Evolutionary conservation across 805 yeast genomes (phyloP).

Genomic region (Candida methanosorbosa): DNA sequence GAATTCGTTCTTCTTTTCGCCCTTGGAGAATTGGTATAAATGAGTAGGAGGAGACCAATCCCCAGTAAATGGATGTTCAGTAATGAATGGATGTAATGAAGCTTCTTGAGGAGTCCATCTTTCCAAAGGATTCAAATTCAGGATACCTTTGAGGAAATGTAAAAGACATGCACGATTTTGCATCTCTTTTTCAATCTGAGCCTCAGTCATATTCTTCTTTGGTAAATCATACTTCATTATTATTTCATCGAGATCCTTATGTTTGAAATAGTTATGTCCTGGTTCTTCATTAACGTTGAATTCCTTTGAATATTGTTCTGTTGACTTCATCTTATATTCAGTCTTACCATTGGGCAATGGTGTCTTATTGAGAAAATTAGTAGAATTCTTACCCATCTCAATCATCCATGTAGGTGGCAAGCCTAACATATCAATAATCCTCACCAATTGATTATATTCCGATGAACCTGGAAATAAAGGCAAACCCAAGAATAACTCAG

Average conservation of each 20-base stretch:
- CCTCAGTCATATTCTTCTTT: constrained; percentile 43
- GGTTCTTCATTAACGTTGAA: constrained; percentile 58
- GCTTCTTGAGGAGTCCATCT: constrained; percentile 98
- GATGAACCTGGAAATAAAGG: constrained; percentile 94
- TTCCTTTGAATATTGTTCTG: constrained; percentile 43
- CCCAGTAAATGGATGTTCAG: constrained; percentile 46
- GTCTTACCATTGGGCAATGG: constrained; percentile 12
- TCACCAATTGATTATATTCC: constrained; percentile 80
- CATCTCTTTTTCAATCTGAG: constrained; percentile 60
- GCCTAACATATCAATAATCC: constrained; percentile 78
- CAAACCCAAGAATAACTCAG: constrained; percentile 62
- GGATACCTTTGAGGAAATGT: constrained; percentile 70
- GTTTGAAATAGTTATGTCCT: constrained; percentile 75
- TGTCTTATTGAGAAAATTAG: constrained; percentile 52
- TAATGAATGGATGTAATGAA: constrained; percentile 80
- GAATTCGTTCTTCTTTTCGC: not conserved
- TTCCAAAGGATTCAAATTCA: constrained; percentile 84
- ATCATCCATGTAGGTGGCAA: constrained; percentile 94
- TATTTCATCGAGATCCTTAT: constrained; percentile 57
- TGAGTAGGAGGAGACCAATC: constrained; percentile 41
- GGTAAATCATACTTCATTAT: constrained; percentile 69
- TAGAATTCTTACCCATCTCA: constrained; percentile 84
- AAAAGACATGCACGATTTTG: constrained; percentile 60
- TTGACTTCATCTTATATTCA: constrained; percentile 22
- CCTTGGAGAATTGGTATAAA: not conserved